These are phyloP conservation scores for Elsinoe necatrix DNA, from an alignment of 2,329 filamentous ascomycete genomes.

Conservation along the genomic window DNA sequence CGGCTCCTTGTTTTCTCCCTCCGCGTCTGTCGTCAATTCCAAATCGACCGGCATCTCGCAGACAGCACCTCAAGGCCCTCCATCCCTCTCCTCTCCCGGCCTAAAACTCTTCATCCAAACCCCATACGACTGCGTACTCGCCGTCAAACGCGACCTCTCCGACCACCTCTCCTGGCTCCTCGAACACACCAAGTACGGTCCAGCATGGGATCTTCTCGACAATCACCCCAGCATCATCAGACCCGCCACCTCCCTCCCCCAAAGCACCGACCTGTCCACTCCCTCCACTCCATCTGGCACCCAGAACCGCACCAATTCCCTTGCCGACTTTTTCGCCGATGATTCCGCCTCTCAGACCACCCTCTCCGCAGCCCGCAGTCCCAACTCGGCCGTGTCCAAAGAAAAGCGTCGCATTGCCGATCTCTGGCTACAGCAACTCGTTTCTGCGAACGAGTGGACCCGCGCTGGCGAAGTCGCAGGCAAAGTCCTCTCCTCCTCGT, in stretches of 20 bases:
- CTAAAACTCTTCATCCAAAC: conserved; percentile 90
- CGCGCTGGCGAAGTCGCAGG: conserved; percentile 72
- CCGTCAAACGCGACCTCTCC: conserved; percentile 73
- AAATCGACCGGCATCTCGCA: conserved; percentile 20
- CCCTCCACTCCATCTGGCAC: conserved; percentile 38
- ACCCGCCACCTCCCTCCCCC: conserved; percentile 30
- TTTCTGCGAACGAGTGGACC: conserved; percentile 65
- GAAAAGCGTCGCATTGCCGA: conserved; percentile 90
- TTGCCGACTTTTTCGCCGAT: conserved; percentile 63
- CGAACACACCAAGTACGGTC: conserved; percentile 69
- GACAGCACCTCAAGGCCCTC: conserved; percentile 32
- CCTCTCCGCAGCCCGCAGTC: conserved; percentile 49
- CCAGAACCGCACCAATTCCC: conserved; percentile 26
- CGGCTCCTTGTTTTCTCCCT: conserved; percentile 28
- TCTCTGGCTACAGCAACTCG: conserved; percentile 81
- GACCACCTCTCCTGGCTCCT: conserved; percentile 84
- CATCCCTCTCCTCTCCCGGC: conserved; percentile 46
- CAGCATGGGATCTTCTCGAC: conserved; percentile 83
- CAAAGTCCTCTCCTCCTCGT: conserved; percentile 69
- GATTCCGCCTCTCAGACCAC: conserved; percentile 45
- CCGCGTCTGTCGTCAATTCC: conserved; percentile 26
- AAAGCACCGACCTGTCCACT: conserved; percentile 26
- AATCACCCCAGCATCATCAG: conserved; percentile 67
- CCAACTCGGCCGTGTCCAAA: conserved; percentile 62
- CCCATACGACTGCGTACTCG: conserved; percentile 91